Evolutionary conservation across 1,139 yeast species (phyloP), one percentile per base, ranked within the genome.

Genomic region (Candida pseudoviswanathii): DNA sequence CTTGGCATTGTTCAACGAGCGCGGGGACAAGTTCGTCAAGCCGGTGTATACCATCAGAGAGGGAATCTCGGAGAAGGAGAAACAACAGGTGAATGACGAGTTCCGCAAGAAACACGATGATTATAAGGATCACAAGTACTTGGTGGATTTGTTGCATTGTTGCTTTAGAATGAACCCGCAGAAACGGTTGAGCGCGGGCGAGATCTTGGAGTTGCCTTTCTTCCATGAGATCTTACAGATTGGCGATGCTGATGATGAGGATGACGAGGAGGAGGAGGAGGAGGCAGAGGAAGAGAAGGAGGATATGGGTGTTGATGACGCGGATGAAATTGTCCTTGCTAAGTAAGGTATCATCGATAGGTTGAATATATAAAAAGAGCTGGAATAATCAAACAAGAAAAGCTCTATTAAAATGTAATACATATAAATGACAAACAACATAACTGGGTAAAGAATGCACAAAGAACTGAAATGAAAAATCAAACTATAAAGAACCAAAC

Each of bases 141-240:
- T 86, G 21, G 60, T 84, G 46, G 84, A 82, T 37, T 68, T 87
- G 46, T 69, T 87, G 38, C 70, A 73, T 54, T 71, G 70, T 6
- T 78, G 85, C 56, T 71, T 87, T 60, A 78, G 75, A 45, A 71
- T 84, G 70, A 85, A 86, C 66, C 84, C 82, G 11, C 58, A 67
- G 30, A 75, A 78, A 49, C 72, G 95, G 46, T 64, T 73, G 11
- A 67, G 80, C 7, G 91, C 94, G 1, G 70, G 69, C 42, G 80
- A 81, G 43, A 80, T 86, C 2, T 67, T 86, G 50, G 63, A 71
- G 45, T 72, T 82, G 60, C 80, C 81, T 11, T 86, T 84, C 58
- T 83, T 86, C 60, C 61, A 64, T 26, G 81, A 77, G 49, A 63
- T 76, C 52, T 29, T 62, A 54, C 42, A 60, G 30, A 29, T 41